phyloP scores from a whole-genome alignment of 1,139 yeast genomes.

The Candida labiduridarum region DNA sequence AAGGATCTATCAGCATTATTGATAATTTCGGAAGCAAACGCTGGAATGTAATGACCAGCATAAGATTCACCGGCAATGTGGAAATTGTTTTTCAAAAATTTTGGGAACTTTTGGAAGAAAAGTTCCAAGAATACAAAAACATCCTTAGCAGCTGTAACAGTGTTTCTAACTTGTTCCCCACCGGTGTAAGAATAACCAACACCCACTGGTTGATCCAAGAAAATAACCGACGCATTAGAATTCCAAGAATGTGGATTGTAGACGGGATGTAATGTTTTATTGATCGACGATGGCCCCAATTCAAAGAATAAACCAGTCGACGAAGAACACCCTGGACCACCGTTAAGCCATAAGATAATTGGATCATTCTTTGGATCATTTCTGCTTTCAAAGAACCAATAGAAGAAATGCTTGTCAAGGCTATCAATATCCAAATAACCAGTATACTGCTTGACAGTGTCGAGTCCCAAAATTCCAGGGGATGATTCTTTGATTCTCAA shows the following conservation, averaged over 20 bases:
- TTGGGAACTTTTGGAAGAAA: slow-evolving; percentile 74
- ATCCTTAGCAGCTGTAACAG: slow-evolving; percentile 76
- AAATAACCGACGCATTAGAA: slow-evolving; percentile 84
- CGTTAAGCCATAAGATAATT: slow-evolving; percentile 83
- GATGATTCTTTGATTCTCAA: slow-evolving; percentile 43
- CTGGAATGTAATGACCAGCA: slow-evolving; percentile 87
- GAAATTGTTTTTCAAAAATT: slow-evolving; percentile 59
- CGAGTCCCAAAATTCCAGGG: slow-evolving; percentile 52
- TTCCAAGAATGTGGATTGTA: slow-evolving; percentile 87
- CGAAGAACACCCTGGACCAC: slow-evolving; percentile 92
- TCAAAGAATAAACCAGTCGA: slow-evolving; percentile 90
- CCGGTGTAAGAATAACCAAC: slow-evolving; percentile 80
- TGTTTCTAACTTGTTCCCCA: slow-evolving; percentile 54
- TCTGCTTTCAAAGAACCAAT: slow-evolving; percentile 90
- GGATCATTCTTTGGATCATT: slow-evolving; percentile 88
- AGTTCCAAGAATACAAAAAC: slow-evolving; percentile 77
- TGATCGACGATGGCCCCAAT: slow-evolving; percentile 82
- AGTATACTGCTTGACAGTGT: slow-evolving; percentile 61
- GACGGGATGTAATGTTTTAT: slow-evolving; percentile 65
- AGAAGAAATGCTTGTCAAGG: slow-evolving; percentile 74
- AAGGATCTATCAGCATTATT: slow-evolving; percentile 66
- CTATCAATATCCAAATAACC: slow-evolving; percentile 62
- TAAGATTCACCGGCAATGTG: slow-evolving; percentile 89
- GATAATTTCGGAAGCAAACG: slow-evolving; percentile 72
- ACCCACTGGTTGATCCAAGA: slow-evolving; percentile 93